These are phyloP conservation scores for Yamadazyma nakazawae DNA, from an alignment of 805 yeast species.

Conservation along the genomic window DNA sequence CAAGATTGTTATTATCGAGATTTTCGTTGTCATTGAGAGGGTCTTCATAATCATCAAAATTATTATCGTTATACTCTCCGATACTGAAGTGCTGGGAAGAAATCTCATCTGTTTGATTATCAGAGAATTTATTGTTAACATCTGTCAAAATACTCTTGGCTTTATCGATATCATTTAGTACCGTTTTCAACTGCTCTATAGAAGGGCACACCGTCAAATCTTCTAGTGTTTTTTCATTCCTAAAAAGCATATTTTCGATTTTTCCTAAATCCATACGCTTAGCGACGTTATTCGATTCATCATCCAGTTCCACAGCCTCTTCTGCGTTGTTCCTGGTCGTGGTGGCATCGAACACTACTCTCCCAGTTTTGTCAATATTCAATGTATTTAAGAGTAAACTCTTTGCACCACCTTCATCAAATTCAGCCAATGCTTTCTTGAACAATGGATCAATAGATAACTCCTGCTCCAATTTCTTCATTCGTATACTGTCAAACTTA, in stretches of 20 bases:
- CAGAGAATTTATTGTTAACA: constrained; percentile 35
- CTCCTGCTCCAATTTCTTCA: constrained; percentile 62
- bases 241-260: constrained; percentile 22
- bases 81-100: constrained; percentile 10
- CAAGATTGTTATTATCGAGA: constrained; percentile 10
- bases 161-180: constrained; percentile 44
- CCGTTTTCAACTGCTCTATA: constrained; percentile 54
- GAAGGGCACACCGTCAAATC: constrained; percentile 67
- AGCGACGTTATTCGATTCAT: constrained; percentile 14
- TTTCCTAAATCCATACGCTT: constrained; percentile 15
- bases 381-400: constrained; percentile 63
- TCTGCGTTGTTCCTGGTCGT: constrained; percentile 21
- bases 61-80: constrained; percentile 10
- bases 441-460: constrained; percentile 70
- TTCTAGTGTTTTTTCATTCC: constrained; percentile 16
- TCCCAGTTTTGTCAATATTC: constrained; percentile 47
- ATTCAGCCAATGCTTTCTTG: constrained; percentile 70
- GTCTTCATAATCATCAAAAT: constrained; percentile 12
- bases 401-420: constrained; percentile 82
- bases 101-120: constrained; percentile 11
- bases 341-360: constrained; percentile 67
- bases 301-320: constrained; percentile 8
- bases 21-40: constrained; percentile 5
- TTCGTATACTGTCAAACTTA: constrained; percentile 46
- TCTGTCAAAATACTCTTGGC: constrained; percentile 45